Evolutionary conservation across 225 moss, liverwort and hornwort genomes (phyloP), one percentile per base, ranked within the genome.

Genomic region (Climacium dendroides): DNA sequence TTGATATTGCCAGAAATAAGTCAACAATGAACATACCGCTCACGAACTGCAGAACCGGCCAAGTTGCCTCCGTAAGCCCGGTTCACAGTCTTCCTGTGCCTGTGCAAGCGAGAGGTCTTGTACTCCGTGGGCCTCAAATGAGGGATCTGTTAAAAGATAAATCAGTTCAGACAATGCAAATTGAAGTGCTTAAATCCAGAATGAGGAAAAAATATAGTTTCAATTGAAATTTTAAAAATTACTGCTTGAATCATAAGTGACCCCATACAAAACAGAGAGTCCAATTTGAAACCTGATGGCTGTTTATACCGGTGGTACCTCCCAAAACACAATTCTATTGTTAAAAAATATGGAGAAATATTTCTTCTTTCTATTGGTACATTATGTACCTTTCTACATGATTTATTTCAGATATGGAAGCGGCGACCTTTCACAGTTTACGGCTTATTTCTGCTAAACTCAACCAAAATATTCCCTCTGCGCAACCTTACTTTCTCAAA

Each of bases 81-180:
- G 74, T 90, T 96, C 69, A 95, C 94, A 50, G 96, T 97, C 91
- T 96, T 97, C 81, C 85, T 90, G 90, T 95, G 94, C 89, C 94
- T 89, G 72, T 94, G 97, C 75, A 96, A 90, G 53, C 94, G 93
- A 34, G 95, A 96, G 76, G 95, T 97, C 87, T 91, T 95, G 74
- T 96, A 97, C 79, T 97, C 92, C 18, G 96, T 93, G 30, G 96
- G 97, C 75, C 94, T 95, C 89, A 96, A 89, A 90, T 97, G 96
- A 34, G 95, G 95, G 50, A 97, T 67, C 97, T 96, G 89, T 58
- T 26, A 22, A 37, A 45, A 78, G 18, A 64, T 3, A 60, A 52
- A 50, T 47, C 41, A 18, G 10, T 24, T 76, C 32, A 87, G 54
- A 61, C 13, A 47, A 17, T 32, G 48, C 11, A 63, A 34, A 11